Evolutionary conservation across 2,329 filamentous ascomycete species (phyloP), one percentile per base, ranked within the genome.

Genomic region (Hypocrella siamensis): DNA sequence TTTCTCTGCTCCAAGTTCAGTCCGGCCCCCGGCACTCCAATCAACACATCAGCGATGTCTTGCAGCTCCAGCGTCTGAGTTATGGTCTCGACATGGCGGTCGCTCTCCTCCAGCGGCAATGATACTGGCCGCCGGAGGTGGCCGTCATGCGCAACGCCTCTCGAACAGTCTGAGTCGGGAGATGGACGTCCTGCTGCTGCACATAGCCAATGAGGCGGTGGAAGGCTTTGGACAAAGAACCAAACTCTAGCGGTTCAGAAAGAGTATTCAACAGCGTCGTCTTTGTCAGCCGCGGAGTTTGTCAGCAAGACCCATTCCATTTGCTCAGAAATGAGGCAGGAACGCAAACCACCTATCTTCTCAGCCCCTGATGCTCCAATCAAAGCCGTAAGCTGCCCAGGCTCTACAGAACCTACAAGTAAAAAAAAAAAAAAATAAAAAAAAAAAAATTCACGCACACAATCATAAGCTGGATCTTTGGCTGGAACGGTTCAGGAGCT

Each of bases 171-270:
- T 74, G 70, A 0, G 80, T 86, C 14, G 71, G 62, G 25, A 85
- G 61, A 51, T 88, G 82, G 10, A 90, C 62, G 65, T 90, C 82
- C 47, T 86, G 80, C 51, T 90, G 82, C 48, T 88, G 79, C 18
- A 82, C 81, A 42, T 86, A 88, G 27, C 81, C 81, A 1, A 79
- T 85, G 56, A 82, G 83, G 36, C 81, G 75, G 51, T 85, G 81
- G 65, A 88, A 88, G 0, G 77, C 80, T 26, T 62, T 64, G 14
- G 21, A 12, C 21, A 22, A 12, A 7, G 21, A 12, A 22, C 21
- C 21, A 22, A 22, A 22, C 12, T n/a, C 3, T 7, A 22, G 8
- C 8, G 8, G 3, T 22, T 12, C 21, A 22, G 21, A 7, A 22
- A 22, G 21, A 12, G 12, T 22, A 22, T 22, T 22, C 21, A 22